Evolutionary conservation across 139 green algal species (phyloP).

Genomic region (Tetradesmus lagerheimii): DNA sequence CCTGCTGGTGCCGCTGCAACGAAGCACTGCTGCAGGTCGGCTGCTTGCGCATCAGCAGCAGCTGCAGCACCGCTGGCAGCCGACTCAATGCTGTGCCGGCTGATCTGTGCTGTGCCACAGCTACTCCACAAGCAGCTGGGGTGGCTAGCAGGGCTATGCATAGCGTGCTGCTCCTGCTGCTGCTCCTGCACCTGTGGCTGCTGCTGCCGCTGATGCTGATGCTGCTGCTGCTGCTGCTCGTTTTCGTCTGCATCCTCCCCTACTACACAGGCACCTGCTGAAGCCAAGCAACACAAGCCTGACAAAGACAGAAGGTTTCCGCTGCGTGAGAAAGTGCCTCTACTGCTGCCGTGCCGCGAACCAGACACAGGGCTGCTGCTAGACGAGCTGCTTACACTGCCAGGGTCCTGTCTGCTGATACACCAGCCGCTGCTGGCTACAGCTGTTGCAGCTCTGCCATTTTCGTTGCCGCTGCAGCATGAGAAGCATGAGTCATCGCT

Average conservation of each 20-base stretch:
- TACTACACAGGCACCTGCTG: neutral
- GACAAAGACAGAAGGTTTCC: constrained; percentile 14
- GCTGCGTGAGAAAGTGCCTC: neutral
- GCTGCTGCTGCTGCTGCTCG: neutral
- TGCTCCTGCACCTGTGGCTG: neutral
- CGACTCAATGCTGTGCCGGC: neutral
- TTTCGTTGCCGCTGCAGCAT: neutral
- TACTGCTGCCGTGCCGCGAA: neutral
- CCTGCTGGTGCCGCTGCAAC: neutral
- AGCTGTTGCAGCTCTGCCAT: neutral
- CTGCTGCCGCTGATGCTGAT: neutral
- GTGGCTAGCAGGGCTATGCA: neutral
- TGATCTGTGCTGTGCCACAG: neutral
- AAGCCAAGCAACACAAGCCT: neutral
- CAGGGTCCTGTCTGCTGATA: neutral
- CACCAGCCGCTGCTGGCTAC: neutral
- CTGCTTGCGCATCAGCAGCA: neutral
- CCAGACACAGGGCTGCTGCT: neutral
- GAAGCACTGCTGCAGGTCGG: neutral
- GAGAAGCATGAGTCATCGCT: constrained; percentile 34
- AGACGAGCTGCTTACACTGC: constrained; percentile 5
- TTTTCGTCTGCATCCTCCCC: neutral
- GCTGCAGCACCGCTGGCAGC: neutral
- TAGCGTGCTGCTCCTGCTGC: neutral
- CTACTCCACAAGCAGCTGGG: neutral